Evolutionary conservation across 2,329 filamentous ascomycete species (phyloP), one percentile per base, ranked within the genome.

Genomic region (Dactylonectria estremocensis): DNA sequence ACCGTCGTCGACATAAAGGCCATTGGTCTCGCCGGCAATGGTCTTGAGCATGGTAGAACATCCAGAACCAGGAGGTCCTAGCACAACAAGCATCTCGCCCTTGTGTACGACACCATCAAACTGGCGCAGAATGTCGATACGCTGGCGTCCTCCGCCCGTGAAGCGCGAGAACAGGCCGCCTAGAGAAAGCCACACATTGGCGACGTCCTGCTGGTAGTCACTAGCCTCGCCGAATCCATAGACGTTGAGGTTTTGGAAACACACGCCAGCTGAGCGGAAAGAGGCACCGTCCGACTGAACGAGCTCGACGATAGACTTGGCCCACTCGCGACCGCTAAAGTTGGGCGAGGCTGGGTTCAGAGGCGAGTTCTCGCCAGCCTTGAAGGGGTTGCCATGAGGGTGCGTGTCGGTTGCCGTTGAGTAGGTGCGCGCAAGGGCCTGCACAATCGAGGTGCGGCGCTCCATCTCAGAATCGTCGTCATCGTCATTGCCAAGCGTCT

Each of bases 41-140:
- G 93, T 93, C 84, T 97, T 97, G 65, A 97, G 85, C 70, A 97
- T 91, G 2, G 94, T 97, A 16, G 92, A 94, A 80, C 94, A 97
- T 61, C 92, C 92, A n/a, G 88, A 87, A 46, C 89, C 89, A 2
- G 92, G 92, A 62, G 91, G 92, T 16, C 92, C 92, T 37, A 94
- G 85, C 2, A 94, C 92, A 16, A 94, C 90, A 31, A 94, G 81
- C 90, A 94, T 93, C 83, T 94, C 92, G 49, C 92, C 92, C 68
- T 88, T 88, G 76, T 89, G 85, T 1, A 94, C 89, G 0, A 93
- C 77, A 28, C 92, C 92, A 70, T 93, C 91, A 64, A 93, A 90
- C 73, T 89, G 83, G 69, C 86, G 88, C 67, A 94, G 80, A 72
- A 94, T 94, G 74, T 94, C 89, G 70, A 92, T 90, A 71, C 88